Evolutionary conservation across 805 yeast species (phyloP), one percentile per base, ranked within the genome.

Genomic region (Blastobotrys attinorum): DNA sequence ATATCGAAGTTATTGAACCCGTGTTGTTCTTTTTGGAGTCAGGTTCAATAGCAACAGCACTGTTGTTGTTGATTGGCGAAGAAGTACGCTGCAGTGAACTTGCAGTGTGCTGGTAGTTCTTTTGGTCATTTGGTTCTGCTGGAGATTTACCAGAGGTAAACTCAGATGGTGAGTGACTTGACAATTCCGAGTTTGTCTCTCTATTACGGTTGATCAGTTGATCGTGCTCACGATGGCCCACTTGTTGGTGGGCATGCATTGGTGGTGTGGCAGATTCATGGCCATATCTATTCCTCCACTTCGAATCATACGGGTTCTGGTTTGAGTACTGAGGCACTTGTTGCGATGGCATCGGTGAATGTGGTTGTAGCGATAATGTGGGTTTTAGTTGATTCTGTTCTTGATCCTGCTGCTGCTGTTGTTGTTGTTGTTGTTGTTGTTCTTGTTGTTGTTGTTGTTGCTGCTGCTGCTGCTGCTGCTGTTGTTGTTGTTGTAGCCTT

Each of bases 371-470:
- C 34, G 17, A 35, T n/a, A 15, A 22, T 15, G 35, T 29, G 35
- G 16, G 18, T 17, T 11, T 17, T 17, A 20, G 45, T 18, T 13
- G 29, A 3, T 36, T 42, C 18, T 18, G 25, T 6, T 23, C 42
- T 17, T 36, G 23, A 6, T 37, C 40, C 10, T 38, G 29, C 11
- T 25, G 29, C 29, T 25, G 29, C 29, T 25, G 15, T 8, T 27
- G 34, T 22, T 17, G 42, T n/a, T 23, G 34, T 15, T 21, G 37
- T 22, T n/a, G 18, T 17, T 11, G 31, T 17, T 36, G 45, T 18
- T 13, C 27, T 6, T 36, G 45, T n/a, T 18, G 25, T 6, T 23
- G 45, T 17, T 36, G 23, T 5, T 36, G 34, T 5, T 42, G 40
- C 20, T 7, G 35, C 4, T 37, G 42, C 11, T 15, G 32, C 20